These are phyloP conservation scores for Penicillium steckii DNA, from an alignment of 495 filamentous ascomycete species.

Conservation along the genomic window DNA sequence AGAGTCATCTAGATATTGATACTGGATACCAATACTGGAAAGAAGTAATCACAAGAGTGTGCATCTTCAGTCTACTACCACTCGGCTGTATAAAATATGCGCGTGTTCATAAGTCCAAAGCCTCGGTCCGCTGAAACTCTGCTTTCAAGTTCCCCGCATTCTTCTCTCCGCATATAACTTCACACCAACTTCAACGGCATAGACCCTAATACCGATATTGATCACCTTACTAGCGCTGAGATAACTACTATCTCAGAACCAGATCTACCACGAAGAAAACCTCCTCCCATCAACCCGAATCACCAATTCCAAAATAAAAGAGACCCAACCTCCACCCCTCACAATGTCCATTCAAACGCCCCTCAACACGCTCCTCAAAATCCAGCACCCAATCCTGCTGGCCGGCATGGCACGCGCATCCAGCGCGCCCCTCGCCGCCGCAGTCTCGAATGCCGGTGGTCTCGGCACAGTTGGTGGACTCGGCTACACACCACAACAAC, in stretches of 20 bases:
- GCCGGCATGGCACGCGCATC: constrained; percentile 88
- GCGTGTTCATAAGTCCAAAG: constrained; percentile 6
- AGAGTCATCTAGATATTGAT: too few relatives aligned
- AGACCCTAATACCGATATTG: not conserved
- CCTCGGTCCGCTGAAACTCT: constrained; percentile 32
- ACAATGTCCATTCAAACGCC: constrained; percentile 67
- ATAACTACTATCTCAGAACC: too few relatives aligned
- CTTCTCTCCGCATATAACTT: not conserved
- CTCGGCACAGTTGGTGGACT: constrained; percentile 83
- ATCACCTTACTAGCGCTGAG: not conserved
- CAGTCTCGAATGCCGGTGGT: constrained; percentile 85
- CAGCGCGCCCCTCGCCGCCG: constrained; percentile 73
- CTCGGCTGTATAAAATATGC: constrained; percentile 2
- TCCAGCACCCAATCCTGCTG: constrained; percentile 80
- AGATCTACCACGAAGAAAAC: too few relatives aligned
- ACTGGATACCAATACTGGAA: too few relatives aligned
- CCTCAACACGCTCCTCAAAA: constrained; percentile 68
- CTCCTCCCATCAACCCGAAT: not conserved
- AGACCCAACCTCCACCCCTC: not conserved
- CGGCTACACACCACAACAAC: constrained; percentile 77
- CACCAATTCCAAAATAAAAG: not conserved
- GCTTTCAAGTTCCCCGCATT: constrained; percentile 31
- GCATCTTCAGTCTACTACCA: too few relatives aligned
- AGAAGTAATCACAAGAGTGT: too few relatives aligned
- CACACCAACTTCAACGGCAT: not conserved